A percentile compares a stretch with the other conserved stretches of the same genome.
Conservation (phyloP, 306 rosid genomes). For the Arachis stenosperma region DNA sequence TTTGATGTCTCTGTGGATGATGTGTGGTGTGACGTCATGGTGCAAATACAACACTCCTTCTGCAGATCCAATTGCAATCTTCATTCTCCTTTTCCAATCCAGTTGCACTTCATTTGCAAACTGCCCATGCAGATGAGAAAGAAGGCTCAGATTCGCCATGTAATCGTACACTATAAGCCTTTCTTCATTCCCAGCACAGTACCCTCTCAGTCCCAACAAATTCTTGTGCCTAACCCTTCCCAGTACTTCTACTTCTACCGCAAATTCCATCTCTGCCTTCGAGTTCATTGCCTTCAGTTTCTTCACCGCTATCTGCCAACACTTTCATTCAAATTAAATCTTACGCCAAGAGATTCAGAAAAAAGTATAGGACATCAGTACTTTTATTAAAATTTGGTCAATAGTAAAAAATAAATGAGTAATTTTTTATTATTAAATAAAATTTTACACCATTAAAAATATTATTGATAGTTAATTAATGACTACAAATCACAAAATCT, state of each 20-base stretch:
- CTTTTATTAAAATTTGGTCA: too few relatives aligned
- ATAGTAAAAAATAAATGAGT: too few relatives aligned
- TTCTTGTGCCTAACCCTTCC: constrained; percentile 93
- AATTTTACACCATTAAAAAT: too few relatives aligned
- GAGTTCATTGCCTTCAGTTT: constrained; percentile 86
- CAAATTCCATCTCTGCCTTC: constrained; percentile 94
- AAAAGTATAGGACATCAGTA: too few relatives aligned
- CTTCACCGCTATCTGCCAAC: constrained; percentile 85
- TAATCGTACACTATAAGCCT: constrained; percentile 88
- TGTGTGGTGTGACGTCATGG: constrained; percentile 80
- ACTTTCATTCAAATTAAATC: not conserved
- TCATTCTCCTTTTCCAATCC: constrained; percentile 77
- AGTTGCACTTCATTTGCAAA: constrained; percentile 61
- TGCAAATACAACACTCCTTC: constrained; percentile 89
- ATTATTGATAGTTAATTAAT: too few relatives aligned
- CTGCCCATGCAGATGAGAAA: constrained; percentile 91
- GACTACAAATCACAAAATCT: too few relatives aligned
- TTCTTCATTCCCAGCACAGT: constrained; percentile 77
- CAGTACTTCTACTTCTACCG: constrained; percentile 93
- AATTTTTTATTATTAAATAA: too few relatives aligned
- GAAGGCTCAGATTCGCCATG: constrained; percentile 91
- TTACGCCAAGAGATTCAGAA: too few relatives aligned
- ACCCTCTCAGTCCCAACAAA: constrained; percentile 79
- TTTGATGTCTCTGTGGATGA: constrained; percentile 86
- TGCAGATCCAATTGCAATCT: constrained; percentile 82